Conservation (phyloP, 2,329 filamentous ascomycete genomes). For the Clonostachys chloroleuca region DNA sequence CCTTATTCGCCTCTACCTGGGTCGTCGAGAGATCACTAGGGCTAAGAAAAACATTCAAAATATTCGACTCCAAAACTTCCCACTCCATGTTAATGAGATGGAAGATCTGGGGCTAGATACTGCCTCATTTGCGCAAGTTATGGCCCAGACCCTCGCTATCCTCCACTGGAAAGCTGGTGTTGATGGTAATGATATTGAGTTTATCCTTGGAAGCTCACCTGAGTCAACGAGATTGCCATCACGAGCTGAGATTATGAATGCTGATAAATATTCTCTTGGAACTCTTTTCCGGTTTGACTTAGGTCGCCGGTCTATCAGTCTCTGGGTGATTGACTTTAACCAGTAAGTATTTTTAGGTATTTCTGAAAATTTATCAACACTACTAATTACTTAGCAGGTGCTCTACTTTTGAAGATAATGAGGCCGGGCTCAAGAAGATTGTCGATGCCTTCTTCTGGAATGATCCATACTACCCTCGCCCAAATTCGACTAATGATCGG, state of each 20-base stretch:
- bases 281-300: not conserved
- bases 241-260: not conserved
- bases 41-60: not conserved
- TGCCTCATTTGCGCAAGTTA: not conserved
- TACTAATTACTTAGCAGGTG: slow-evolving; percentile 1
- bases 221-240: not conserved
- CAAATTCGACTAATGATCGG: not conserved
- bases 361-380: not conserved
- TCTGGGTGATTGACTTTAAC: slow-evolving; percentile 4
- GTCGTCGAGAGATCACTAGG: slow-evolving; percentile 1
- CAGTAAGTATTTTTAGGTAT: not conserved
- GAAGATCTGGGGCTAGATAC: slow-evolving; percentile 1
- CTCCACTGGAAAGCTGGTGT: slow-evolving; percentile 3
- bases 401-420: slow-evolving; percentile 2
- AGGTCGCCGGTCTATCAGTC: not conserved
- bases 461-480: slow-evolving; percentile 3
- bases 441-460: slow-evolving; percentile 5
- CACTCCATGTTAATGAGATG: slow-evolving; percentile 4
- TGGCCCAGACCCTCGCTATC: slow-evolving; percentile 2
- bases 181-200: slow-evolving; percentile 4
- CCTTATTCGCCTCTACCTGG: slow-evolving; percentile 3
- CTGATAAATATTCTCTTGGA: not conserved
- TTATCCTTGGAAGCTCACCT: slow-evolving; percentile 2
- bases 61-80: slow-evolving; percentile 1
- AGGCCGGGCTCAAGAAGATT: slow-evolving; percentile 2